Conservation (phyloP, 352 stramenopile species). For the Globisporangium emineosum region DNA sequence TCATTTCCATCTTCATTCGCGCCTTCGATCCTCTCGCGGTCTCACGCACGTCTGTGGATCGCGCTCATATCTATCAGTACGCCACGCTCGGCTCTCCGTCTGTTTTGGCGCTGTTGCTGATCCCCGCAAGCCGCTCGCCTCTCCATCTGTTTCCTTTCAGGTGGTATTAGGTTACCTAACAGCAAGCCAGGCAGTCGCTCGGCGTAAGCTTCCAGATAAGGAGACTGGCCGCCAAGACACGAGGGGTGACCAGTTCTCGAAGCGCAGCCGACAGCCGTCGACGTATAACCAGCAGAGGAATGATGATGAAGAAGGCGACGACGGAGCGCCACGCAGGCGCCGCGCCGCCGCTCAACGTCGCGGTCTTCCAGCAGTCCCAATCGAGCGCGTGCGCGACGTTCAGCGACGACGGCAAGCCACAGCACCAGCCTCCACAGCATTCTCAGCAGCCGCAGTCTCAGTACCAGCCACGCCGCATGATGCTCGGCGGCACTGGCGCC, state of each 20-base stretch:
- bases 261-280: not conserved
- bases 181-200: not conserved
- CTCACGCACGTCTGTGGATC: no score
- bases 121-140: not conserved
- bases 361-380: conserved; percentile 17
- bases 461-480: conserved; percentile 3
- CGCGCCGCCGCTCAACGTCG: conserved; percentile 17
- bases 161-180: conserved; percentile 2
- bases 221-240: not conserved
- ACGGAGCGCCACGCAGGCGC: not conserved
- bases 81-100: not conserved
- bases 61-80: not conserved
- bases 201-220: not conserved
- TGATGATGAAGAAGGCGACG: not conserved
- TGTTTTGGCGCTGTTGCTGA: conserved; percentile 1
- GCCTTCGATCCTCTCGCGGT: no score
- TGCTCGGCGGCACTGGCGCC: not conserved
- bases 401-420: conserved; percentile 18
- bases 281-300: not conserved
- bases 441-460: not conserved
- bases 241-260: not conserved
- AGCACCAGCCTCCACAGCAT: not conserved
- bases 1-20: no score
- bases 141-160: not conserved
- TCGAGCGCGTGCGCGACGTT: conserved; percentile 7